Evolutionary conservation across 805 yeast genomes (phyloP).

Genomic region (Candida andamanensis): DNA sequence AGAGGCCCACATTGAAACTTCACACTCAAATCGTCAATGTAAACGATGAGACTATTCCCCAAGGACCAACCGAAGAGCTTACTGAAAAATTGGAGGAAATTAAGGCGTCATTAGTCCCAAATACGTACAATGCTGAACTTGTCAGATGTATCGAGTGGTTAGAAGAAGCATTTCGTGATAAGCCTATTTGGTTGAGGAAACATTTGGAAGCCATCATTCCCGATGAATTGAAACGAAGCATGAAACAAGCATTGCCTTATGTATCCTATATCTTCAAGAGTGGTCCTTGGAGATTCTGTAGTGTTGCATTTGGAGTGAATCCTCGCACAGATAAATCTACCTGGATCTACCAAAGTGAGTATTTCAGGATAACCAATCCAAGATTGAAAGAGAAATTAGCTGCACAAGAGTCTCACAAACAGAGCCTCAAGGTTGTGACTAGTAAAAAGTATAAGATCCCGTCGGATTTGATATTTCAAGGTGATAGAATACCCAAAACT

Average conservation of each 20-base stretch:
- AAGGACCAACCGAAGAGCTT: slow-evolving; percentile 46
- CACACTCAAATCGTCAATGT: slow-evolving; percentile 51
- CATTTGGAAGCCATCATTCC: slow-evolving; percentile 60
- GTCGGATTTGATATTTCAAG: slow-evolving; percentile 58
- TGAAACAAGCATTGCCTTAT: slow-evolving; percentile 79
- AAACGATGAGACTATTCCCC: slow-evolving; percentile 42
- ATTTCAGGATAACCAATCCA: slow-evolving; percentile 53
- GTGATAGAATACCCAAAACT: slow-evolving; percentile 60
- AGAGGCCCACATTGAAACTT: slow-evolving; percentile 43
- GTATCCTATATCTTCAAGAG: slow-evolving; percentile 75
- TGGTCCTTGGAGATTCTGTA: slow-evolving; percentile 95
- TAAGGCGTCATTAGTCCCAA: slow-evolving; percentile 23
- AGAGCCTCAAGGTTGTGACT: slow-evolving; percentile 15
- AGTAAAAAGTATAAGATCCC: slow-evolving; percentile 16
- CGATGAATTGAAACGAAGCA: slow-evolving; percentile 32
- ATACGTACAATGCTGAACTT: slow-evolving; percentile 27
- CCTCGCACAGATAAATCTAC: slow-evolving; percentile 54
- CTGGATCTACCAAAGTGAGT: slow-evolving; percentile 77
- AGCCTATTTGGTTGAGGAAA: slow-evolving; percentile 84
- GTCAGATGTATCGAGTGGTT: slow-evolving; percentile 42
- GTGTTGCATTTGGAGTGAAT: slow-evolving; percentile 72
- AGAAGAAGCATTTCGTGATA: slow-evolving; percentile 49
- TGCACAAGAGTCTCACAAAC: slow-evolving; percentile 7
- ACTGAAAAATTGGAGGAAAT: slow-evolving; percentile 28
- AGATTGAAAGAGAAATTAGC: slow-evolving; percentile 18